Evolutionary conservation across 2,329 filamentous ascomycete species (phyloP).

Genomic region (Fusarium brevicatenulatum): DNA sequence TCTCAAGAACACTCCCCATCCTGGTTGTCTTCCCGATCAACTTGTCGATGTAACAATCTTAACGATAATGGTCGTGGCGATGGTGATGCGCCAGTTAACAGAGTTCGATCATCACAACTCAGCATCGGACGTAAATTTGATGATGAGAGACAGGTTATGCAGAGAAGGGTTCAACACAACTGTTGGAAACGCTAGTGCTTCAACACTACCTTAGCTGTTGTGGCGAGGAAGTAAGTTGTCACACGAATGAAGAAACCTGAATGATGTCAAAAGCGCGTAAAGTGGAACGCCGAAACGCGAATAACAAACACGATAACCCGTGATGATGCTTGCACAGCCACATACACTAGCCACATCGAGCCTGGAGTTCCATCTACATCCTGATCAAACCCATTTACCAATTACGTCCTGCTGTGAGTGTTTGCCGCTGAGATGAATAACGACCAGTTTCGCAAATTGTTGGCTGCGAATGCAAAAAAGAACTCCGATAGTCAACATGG

Average conservation of each 20-base stretch:
- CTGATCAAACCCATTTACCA: not conserved
- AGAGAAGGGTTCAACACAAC: not conserved
- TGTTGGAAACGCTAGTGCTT: not conserved
- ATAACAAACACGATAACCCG: constrained; percentile 54
- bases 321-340: constrained; percentile 44
- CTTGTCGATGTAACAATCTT: not conserved
- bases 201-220: not conserved
- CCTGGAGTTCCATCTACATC: constrained; percentile 5
- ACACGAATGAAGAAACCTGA: not conserved
- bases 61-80: constrained; percentile 6
- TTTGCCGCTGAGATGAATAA: constrained; percentile 80
- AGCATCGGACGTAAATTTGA: not conserved
- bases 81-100: constrained; percentile 1
- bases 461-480: constrained; percentile 63
- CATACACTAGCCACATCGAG: constrained; percentile 25
- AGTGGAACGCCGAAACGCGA: constrained; percentile 47
- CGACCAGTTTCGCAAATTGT: constrained; percentile 86
- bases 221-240: constrained; percentile 7
- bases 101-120: not conserved
- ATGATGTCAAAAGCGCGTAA: constrained; percentile 47
- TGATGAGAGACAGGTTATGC: not conserved
- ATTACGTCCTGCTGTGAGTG: not conserved
- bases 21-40: constrained; percentile 24
- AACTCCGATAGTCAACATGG: constrained; percentile 55
- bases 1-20: constrained; percentile 71